Conservation (phyloP, 768 basidiomycete species). For the Agaricus sinodeliciosus region DNA sequence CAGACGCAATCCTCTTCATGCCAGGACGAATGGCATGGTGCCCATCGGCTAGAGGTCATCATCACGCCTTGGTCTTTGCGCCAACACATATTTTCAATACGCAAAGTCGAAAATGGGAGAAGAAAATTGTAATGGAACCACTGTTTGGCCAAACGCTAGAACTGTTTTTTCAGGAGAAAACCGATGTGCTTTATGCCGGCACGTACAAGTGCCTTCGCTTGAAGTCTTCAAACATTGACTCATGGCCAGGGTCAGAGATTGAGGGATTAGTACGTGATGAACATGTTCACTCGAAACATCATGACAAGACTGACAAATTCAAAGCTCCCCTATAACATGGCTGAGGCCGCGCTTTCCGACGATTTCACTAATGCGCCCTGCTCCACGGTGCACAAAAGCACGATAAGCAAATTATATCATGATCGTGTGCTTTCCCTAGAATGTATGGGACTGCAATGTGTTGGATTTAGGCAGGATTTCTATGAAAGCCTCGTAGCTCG, state of each 20-base stretch:
- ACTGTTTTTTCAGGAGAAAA: neutral
- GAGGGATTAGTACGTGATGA: neutral
- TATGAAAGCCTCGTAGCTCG: neutral
- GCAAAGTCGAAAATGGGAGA: neutral
- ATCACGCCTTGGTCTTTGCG: neutral
- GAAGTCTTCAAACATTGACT: neutral
- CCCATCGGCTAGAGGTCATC: neutral
- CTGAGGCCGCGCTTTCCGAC: neutral
- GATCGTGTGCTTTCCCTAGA: neutral
- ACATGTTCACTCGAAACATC: neutral
- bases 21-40: slow-evolving; percentile 1
- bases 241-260: neutral
- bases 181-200: neutral
- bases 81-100: slow-evolving; percentile 1
- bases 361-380: slow-evolving; percentile 1
- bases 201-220: neutral
- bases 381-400: neutral
- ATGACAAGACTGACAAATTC: neutral
- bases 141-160: neutral
- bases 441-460: slow-evolving; percentile 1
- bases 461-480: neutral
- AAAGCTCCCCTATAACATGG: neutral
- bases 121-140: neutral
- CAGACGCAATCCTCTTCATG: neutral
- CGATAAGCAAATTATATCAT: slow-evolving; percentile 1